Percentiles rank a stretch among this genome's conserved stretches.
Conservation (phyloP, 371 early-diverging fungal species). For the Coemansia sp. region DNA sequence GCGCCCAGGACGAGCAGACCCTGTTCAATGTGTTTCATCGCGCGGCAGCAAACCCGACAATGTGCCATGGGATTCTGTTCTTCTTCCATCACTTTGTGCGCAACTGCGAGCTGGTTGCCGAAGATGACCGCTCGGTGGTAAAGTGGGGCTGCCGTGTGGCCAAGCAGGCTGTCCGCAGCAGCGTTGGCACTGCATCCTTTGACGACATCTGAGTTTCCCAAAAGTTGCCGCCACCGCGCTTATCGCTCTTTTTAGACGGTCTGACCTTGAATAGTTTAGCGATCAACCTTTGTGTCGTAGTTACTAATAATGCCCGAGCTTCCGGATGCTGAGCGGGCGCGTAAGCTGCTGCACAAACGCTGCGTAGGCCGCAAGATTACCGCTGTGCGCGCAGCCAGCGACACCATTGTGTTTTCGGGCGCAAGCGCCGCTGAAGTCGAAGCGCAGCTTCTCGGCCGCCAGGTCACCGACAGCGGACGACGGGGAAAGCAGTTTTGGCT, state of each 20-base stretch:
- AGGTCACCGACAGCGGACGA: conserved; percentile 52
- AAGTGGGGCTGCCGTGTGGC: conserved; percentile 65
- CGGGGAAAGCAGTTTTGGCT: conserved; percentile 57
- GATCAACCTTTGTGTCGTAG: background rate
- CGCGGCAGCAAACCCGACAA: conserved; percentile 57
- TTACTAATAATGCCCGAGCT: conserved; percentile 54
- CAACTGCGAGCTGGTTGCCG: conserved; percentile 50
- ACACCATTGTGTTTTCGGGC: conserved; percentile 49
- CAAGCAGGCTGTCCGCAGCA: conserved; percentile 58
- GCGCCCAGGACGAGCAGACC: conserved; percentile 49
- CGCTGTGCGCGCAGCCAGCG: conserved; percentile 33
- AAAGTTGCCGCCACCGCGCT: background rate
- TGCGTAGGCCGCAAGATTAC: conserved; percentile 21
- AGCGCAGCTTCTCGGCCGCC: conserved; percentile 25
- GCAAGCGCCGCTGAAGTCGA: conserved; percentile 22
- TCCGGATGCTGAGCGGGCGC: conserved; percentile 56
- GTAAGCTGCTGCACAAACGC: conserved; percentile 36
- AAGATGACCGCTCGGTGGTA: conserved; percentile 58
- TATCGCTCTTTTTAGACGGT: no score
- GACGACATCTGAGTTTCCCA: conserved; percentile 3
- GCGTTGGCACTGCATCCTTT: background rate
- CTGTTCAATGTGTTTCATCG: conserved; percentile 63
- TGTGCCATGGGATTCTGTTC: conserved; percentile 72
- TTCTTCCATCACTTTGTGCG: conserved; percentile 69
- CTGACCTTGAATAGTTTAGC: background rate